Evolutionary conservation across 139 green algal species (phyloP).

Genomic region (Yamagishiella unicocca): DNA sequence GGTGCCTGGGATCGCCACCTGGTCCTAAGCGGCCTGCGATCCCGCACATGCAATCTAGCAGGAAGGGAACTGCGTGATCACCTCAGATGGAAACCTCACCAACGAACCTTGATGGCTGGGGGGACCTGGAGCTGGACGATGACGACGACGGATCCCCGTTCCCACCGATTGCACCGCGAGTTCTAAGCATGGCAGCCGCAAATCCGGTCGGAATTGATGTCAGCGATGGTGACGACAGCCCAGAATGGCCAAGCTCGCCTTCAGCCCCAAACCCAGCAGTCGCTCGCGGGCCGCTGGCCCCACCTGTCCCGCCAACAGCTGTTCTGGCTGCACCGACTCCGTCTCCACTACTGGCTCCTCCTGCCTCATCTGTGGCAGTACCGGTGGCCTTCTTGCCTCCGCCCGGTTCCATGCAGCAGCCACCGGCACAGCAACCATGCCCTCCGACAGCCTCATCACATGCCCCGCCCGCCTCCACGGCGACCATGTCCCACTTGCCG

Average conservation of each 20-base stretch:
- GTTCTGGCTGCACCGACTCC: neutral
- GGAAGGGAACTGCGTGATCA: no score
- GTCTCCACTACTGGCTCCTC: neutral
- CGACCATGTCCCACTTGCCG: no score
- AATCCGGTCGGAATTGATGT: neutral
- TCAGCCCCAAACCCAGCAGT: neutral
- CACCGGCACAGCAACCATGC: no score
- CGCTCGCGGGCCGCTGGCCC: neutral
- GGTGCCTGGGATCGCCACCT: neutral
- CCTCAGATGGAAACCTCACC: conserved; percentile 13
- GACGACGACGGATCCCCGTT: conserved; percentile 17
- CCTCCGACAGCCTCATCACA: no score
- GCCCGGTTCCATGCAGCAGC: no score
- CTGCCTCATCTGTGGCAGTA: neutral
- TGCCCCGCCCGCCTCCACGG: no score
- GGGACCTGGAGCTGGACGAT: conserved; percentile 31
- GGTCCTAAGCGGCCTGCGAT: neutral
- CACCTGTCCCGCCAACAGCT: neutral
- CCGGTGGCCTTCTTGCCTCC: no score
- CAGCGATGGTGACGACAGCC: conserved; percentile 27
- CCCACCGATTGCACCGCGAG: neutral
- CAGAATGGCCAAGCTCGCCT: conserved; percentile 40
- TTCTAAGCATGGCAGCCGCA: neutral
- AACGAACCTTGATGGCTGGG: conserved; percentile 15
- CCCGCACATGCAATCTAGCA: neutral